Conservation (phyloP, 1,139 yeast species). For the Blastobotrys persicus region DNA sequence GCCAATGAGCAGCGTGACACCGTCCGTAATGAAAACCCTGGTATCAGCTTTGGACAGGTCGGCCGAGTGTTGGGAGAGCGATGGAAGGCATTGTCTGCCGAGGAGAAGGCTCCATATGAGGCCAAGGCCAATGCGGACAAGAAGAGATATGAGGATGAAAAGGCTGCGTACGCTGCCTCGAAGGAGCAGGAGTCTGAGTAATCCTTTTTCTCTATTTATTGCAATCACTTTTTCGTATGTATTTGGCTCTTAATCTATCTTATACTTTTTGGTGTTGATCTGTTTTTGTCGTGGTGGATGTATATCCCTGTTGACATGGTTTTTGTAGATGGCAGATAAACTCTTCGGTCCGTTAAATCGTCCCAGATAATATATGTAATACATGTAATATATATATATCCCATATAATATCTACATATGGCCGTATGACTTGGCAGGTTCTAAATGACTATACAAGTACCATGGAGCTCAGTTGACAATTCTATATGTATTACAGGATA, state of each 20-base stretch:
- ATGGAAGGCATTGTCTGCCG: constrained; percentile 86
- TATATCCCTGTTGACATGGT: too few species aligned
- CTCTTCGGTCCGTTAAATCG: too few species aligned
- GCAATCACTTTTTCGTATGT: constrained; percentile 3
- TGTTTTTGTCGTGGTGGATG: too few species aligned
- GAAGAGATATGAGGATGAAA: constrained; percentile 94
- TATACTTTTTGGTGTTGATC: neutral
- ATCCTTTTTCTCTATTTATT: constrained; percentile 4
- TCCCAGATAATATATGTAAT: too few species aligned
- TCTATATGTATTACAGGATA: too few species aligned
- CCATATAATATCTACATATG: too few species aligned
- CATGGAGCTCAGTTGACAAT: too few species aligned
- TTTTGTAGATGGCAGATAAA: too few species aligned
- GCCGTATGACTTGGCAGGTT: too few species aligned
- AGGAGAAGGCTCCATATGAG: constrained; percentile 86
- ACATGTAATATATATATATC: too few species aligned
- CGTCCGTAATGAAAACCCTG: constrained; percentile 93
- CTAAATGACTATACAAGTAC: too few species aligned
- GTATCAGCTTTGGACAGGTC: constrained; percentile 71
- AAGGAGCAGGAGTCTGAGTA: constrained; percentile 22
- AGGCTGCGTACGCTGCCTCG: constrained; percentile 66
- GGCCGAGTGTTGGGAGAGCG: constrained; percentile 74
- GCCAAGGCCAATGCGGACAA: constrained; percentile 92
- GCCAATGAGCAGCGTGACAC: constrained; percentile 96
- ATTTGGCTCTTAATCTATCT: constrained; percentile 2